Evolutionary conservation across 345 rosid genomes (phyloP).

Genomic region (Salix brachista): DNA sequence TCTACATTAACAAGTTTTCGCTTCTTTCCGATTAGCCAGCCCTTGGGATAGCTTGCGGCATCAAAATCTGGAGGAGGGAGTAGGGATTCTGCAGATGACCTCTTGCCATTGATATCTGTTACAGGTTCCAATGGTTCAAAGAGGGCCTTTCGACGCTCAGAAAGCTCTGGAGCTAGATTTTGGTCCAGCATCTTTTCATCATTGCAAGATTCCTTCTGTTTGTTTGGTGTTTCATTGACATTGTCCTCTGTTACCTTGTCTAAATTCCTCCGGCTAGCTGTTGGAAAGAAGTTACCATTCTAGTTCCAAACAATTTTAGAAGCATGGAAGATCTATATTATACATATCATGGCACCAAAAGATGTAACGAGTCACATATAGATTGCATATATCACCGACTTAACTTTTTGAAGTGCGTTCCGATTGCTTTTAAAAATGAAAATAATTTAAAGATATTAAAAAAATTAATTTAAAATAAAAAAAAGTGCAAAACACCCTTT

Average conservation of each 20-base stretch:
- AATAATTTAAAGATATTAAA: too few relatives aligned
- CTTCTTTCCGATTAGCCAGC: slow-evolving; percentile 93
- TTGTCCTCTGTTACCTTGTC: slow-evolving; percentile 37
- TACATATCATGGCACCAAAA: neutral
- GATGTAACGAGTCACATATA: neutral
- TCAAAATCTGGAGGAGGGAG: slow-evolving; percentile 95
- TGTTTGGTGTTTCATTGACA: slow-evolving; percentile 38
- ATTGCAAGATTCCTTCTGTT: slow-evolving; percentile 37
- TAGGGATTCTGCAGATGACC: slow-evolving; percentile 56
- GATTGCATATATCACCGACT: too few relatives aligned
- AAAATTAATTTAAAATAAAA: too few relatives aligned
- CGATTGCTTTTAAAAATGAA: too few relatives aligned
- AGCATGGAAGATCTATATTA: neutral
- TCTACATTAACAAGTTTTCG: slow-evolving; percentile 89
- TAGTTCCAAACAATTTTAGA: slow-evolving; percentile 25
- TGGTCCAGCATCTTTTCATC: slow-evolving; percentile 43
- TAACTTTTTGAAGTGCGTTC: too few relatives aligned
- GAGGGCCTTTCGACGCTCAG: slow-evolving; percentile 76
- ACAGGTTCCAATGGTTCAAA: slow-evolving; percentile 84
- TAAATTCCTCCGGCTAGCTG: slow-evolving; percentile 52
- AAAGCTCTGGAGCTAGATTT: slow-evolving; percentile 37
- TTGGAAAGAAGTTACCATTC: slow-evolving; percentile 44
- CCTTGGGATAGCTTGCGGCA: slow-evolving; percentile 71
- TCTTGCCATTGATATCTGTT: slow-evolving; percentile 38
- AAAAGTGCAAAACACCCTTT: too few relatives aligned